phyloP scores from a whole-genome alignment of 352 stramenopile genomes.

The Globisporangium radiosum region DNA sequence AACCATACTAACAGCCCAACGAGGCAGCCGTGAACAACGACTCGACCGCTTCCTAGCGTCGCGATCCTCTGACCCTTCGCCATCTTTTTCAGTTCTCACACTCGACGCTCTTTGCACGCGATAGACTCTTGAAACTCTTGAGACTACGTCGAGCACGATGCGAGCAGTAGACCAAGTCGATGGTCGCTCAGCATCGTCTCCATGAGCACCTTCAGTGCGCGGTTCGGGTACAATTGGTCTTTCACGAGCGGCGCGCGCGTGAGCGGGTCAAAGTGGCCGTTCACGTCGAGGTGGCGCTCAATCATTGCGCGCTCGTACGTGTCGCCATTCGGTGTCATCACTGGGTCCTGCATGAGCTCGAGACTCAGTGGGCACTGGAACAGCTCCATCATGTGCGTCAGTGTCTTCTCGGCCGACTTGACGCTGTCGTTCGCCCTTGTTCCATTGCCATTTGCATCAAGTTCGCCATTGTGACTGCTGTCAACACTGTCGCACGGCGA shows the following conservation, averaged over 20 bases:
- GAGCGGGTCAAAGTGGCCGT: conserved; percentile 69
- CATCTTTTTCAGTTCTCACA: no score
- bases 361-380: conserved; percentile 70
- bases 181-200: conserved; percentile 63
- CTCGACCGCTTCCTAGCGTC: no score
- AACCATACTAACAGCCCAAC: no score
- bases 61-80: no score
- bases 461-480: conserved; percentile 1
- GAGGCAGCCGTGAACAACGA: no score
- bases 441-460: not conserved
- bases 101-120: no score
- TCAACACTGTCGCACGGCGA: conserved; percentile 12
- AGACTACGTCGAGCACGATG: conserved; percentile 14
- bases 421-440: conserved; percentile 3
- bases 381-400: conserved; percentile 65
- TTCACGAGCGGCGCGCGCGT: conserved; percentile 51
- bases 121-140: no score
- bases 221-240: conserved; percentile 56
- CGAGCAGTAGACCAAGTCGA: conserved; percentile 44
- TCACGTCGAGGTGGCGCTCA: conserved; percentile 60
- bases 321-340: conserved; percentile 66
- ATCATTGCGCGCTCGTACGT: conserved; percentile 79
- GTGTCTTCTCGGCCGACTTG: conserved; percentile 22
- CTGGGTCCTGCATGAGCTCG: conserved; percentile 71
- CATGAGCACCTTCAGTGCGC: conserved; percentile 65